These are phyloP conservation scores for Metarhizium rileyi DNA, from an alignment of 2,329 filamentous ascomycete species.

Conservation along the genomic window DNA sequence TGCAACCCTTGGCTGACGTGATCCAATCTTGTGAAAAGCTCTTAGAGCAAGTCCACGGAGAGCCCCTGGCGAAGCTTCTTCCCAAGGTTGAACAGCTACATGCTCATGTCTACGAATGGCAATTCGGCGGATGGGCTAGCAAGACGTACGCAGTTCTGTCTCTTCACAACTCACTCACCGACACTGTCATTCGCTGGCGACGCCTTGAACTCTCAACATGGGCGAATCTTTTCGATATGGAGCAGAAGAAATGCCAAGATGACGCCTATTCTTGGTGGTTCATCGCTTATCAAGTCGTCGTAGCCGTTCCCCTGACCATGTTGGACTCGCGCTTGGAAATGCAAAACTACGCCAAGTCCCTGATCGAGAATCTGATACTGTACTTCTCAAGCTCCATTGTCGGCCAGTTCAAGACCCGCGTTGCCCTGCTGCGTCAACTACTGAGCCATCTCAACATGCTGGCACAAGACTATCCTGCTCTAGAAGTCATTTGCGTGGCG, in stretches of 20 bases:
- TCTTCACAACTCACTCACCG: slow-evolving; percentile 69
- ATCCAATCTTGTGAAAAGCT: slow-evolving; percentile 64
- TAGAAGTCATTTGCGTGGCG: slow-evolving; percentile 51
- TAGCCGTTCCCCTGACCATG: slow-evolving; percentile 64
- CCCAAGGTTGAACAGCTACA: slow-evolving; percentile 84
- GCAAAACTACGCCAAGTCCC: slow-evolving; percentile 51
- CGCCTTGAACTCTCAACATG: slow-evolving; percentile 87
- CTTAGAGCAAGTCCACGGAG: slow-evolving; percentile 64
- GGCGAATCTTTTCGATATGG: slow-evolving; percentile 79
- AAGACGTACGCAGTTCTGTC: slow-evolving; percentile 59
- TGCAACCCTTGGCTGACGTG: slow-evolving; percentile 71
- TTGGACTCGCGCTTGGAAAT: slow-evolving; percentile 49
- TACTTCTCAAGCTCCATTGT: slow-evolving; percentile 74
- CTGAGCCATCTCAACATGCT: slow-evolving; percentile 57
- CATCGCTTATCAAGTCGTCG: slow-evolving; percentile 80
- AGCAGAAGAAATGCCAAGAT: slow-evolving; percentile 63
- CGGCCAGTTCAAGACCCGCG: slow-evolving; percentile 68
- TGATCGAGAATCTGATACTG: slow-evolving; percentile 65
- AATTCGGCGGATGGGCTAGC: slow-evolving; percentile 76
- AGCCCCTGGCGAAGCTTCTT: slow-evolving; percentile 79
- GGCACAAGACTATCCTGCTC: slow-evolving; percentile 44
- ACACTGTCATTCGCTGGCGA: slow-evolving; percentile 78
- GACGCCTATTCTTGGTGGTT: slow-evolving; percentile 94
- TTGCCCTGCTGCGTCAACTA: slow-evolving; percentile 59
- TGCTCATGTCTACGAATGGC: slow-evolving; percentile 83